Percentiles rank a stretch among this genome's conserved stretches.
These are phyloP conservation scores for Teratosphaeria pseudoeucalypti DNA, from an alignment of 2,329 filamentous ascomycete species.

Conservation along the genomic window DNA sequence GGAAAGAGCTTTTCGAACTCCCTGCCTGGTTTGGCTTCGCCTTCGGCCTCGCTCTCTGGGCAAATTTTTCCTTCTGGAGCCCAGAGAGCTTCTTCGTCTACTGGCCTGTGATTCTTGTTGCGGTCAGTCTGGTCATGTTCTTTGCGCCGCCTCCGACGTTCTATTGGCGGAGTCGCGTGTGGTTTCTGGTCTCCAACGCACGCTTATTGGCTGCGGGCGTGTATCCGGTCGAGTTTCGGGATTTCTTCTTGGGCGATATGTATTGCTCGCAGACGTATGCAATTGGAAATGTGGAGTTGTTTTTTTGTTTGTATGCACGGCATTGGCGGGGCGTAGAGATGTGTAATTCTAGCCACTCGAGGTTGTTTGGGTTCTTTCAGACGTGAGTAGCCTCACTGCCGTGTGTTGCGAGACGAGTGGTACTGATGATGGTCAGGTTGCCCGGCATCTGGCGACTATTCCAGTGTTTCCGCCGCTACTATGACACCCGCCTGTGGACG, in stretches of 20 bases:
- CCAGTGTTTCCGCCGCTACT: constrained; percentile 83
- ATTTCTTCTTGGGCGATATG: constrained; percentile 85
- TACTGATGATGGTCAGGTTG: not conserved
- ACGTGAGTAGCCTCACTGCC: constrained; percentile 25
- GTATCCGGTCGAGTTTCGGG: constrained; percentile 90
- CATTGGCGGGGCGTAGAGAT: constrained; percentile 59
- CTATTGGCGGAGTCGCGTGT: constrained; percentile 66
- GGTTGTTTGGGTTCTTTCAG: constrained; percentile 74
- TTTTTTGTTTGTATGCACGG: constrained; percentile 86
- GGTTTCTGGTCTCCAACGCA: constrained; percentile 90
- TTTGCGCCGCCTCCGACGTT: constrained; percentile 61
- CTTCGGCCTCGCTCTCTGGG: constrained; percentile 72
- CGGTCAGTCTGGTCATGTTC: constrained; percentile 57
- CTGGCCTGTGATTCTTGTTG: constrained; percentile 74
- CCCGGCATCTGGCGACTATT: constrained; percentile 74
- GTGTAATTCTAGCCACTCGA: constrained; percentile 80
- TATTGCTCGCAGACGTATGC: constrained; percentile 68
- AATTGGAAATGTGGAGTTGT: constrained; percentile 79
- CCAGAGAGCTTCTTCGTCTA: constrained; percentile 41
- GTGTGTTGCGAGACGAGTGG: constrained; percentile 42
- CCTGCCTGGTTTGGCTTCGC: constrained; percentile 72
- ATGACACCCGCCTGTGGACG: constrained; percentile 73
- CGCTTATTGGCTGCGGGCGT: constrained; percentile 74
- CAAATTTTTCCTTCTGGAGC: constrained; percentile 68
- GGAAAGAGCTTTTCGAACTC: constrained; percentile 77